Conservation (phyloP, 495 filamentous ascomycete species). For the Xylaria telfairii region DNA sequence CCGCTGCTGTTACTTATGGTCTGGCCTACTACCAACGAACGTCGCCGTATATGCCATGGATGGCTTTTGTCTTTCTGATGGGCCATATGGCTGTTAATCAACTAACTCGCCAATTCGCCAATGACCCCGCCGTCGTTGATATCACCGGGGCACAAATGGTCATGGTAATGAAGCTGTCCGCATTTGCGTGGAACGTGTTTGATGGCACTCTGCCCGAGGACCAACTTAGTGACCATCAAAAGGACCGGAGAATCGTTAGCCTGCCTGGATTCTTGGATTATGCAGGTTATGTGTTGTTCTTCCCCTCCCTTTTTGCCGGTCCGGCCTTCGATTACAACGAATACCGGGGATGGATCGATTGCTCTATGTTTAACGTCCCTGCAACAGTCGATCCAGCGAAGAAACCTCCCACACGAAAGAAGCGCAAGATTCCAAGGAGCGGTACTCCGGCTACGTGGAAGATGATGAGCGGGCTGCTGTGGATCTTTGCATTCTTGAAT, state of each 20-base stretch:
- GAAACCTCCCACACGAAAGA: slow-evolving; percentile 83
- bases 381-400: slow-evolving; percentile 77
- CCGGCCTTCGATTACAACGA: slow-evolving; percentile 94
- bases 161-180: slow-evolving; percentile 94
- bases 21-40: slow-evolving; percentile 81
- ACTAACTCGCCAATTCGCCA: slow-evolving; percentile 74
- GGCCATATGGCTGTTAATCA: slow-evolving; percentile 92
- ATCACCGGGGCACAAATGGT: slow-evolving; percentile 99
- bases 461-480: slow-evolving; percentile 69
- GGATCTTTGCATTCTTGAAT: slow-evolving; percentile 82
- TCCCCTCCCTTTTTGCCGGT: slow-evolving; percentile 84
- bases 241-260: slow-evolving; percentile 74
- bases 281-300: slow-evolving; percentile 90
- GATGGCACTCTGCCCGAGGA: slow-evolving; percentile 82
- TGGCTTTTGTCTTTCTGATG: slow-evolving; percentile 94
- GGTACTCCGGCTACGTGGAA: slow-evolving; percentile 85
- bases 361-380: slow-evolving; percentile 89
- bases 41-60: slow-evolving; percentile 98
- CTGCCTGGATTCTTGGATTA: slow-evolving; percentile 82
- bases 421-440: slow-evolving; percentile 93
- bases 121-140: slow-evolving; percentile 72
- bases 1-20: slow-evolving; percentile 76
- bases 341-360: slow-evolving; percentile 90
- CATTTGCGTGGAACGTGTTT: slow-evolving; percentile 97
- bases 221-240: slow-evolving; percentile 84